These are phyloP conservation scores for Triangularia verruculosa DNA, from an alignment of 2,329 filamentous ascomycete species.

Conservation along the genomic window DNA sequence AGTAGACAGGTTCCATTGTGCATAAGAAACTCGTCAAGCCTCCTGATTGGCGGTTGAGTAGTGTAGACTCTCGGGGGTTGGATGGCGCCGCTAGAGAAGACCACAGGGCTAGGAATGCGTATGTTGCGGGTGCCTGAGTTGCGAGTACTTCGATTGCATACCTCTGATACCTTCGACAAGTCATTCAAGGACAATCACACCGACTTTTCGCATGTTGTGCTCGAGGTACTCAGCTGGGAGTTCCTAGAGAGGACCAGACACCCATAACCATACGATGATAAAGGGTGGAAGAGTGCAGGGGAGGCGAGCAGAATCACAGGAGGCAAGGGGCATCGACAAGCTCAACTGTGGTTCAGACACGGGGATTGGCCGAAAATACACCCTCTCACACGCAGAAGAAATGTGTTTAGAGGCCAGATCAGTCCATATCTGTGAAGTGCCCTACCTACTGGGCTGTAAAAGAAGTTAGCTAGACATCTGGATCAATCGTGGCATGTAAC, in stretches of 20 bases:
- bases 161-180: background rate
- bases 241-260: background rate
- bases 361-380: too few species aligned
- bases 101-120: too few species aligned
- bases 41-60: too few species aligned
- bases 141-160: background rate
- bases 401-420: background rate
- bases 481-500: background rate
- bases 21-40: too few species aligned
- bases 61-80: too few species aligned
- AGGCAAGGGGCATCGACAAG: too few species aligned
- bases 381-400: too few species aligned
- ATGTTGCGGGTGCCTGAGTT: background rate
- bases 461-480: background rate
- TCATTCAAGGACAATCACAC: conserved; percentile 6
- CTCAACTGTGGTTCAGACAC: too few species aligned
- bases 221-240: background rate
- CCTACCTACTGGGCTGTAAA: background rate
- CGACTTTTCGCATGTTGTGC: conserved; percentile 10
- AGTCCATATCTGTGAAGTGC: background rate
- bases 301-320: background rate
- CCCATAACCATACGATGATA: background rate
- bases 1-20: background rate
- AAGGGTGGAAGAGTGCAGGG: background rate
- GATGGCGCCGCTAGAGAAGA: too few species aligned